Evolutionary conservation across 169 alveolate species (phyloP).

Genomic region (Cystoisospora suis): DNA sequence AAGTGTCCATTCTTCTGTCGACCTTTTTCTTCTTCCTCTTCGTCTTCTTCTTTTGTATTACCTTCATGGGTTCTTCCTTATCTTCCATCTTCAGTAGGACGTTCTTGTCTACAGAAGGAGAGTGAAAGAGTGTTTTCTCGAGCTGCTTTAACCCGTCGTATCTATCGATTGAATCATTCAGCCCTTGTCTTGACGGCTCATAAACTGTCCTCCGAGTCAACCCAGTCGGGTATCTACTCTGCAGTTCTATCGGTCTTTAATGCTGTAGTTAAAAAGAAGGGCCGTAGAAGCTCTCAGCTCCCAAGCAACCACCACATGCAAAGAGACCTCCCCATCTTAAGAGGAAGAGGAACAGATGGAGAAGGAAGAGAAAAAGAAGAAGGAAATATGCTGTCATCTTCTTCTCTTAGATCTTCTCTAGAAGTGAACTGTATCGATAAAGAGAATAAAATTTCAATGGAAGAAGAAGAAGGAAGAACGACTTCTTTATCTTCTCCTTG

Average conservation of each 20-base stretch:
- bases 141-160: not conserved
- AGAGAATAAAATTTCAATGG: no score
- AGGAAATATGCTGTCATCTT: no score
- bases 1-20: not conserved
- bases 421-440: no score
- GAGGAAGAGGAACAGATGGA: not conserved
- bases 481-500: no score
- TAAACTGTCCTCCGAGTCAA: not conserved
- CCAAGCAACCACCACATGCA: no score
- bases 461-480: no score
- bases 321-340: no score
- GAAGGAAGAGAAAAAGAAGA: not conserved
- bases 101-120: not conserved
- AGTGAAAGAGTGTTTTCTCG: not conserved
- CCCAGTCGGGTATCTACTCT: not conserved
- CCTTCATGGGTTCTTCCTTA: not conserved
- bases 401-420: no score
- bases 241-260: no score
- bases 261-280: no score
- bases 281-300: no score
- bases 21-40: not conserved
- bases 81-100: constrained; percentile 14
- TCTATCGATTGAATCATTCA: not conserved
- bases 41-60: not conserved
- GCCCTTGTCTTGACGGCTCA: not conserved